These are phyloP conservation scores for Leccinum variicolor DNA, from an alignment of 768 basidiomycete species.

Conservation along the genomic window DNA sequence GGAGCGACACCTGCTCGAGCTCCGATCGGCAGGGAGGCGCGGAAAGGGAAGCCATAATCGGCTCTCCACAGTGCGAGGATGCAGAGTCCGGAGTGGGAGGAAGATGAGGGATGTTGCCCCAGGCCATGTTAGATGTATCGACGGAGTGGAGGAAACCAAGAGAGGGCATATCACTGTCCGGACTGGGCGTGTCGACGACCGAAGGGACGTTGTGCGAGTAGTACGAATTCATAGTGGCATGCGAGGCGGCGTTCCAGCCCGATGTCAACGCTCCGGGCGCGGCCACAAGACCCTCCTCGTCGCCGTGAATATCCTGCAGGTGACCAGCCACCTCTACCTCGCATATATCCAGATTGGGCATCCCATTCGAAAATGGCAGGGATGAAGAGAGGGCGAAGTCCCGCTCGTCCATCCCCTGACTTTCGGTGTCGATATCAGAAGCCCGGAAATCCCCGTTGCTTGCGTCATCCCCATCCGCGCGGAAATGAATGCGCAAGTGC, in stretches of 20 bases:
- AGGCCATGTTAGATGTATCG: slow-evolving; percentile 24
- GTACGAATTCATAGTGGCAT: slow-evolving; percentile 21
- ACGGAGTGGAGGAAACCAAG: slow-evolving; percentile 19
- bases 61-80: slow-evolving; percentile 36
- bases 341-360: slow-evolving; percentile 52
- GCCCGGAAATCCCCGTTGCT: slow-evolving; percentile 25
- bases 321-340: slow-evolving; percentile 58
- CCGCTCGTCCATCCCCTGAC: slow-evolving; percentile 34
- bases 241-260: slow-evolving; percentile 14
- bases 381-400: slow-evolving; percentile 22
- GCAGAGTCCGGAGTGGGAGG: slow-evolving; percentile 20
- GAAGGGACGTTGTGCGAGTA: slow-evolving; percentile 18
- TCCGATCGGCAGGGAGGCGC: slow-evolving; percentile 67
- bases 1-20: slow-evolving; percentile 49
- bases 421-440: slow-evolving; percentile 32
- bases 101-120: slow-evolving; percentile 20
- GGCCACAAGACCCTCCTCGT: slow-evolving; percentile 54
- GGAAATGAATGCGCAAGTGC: slow-evolving; percentile 75
- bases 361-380: slow-evolving; percentile 27
- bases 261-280: slow-evolving; percentile 16
- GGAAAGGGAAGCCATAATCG: slow-evolving; percentile 44
- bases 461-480: slow-evolving; percentile 28
- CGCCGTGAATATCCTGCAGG: slow-evolving; percentile 53
- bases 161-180: slow-evolving; percentile 19
- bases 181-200: slow-evolving; percentile 15